phyloP scores from a whole-genome alignment of 768 basidiomycete genomes.

The Lepiota venenata region DNA sequence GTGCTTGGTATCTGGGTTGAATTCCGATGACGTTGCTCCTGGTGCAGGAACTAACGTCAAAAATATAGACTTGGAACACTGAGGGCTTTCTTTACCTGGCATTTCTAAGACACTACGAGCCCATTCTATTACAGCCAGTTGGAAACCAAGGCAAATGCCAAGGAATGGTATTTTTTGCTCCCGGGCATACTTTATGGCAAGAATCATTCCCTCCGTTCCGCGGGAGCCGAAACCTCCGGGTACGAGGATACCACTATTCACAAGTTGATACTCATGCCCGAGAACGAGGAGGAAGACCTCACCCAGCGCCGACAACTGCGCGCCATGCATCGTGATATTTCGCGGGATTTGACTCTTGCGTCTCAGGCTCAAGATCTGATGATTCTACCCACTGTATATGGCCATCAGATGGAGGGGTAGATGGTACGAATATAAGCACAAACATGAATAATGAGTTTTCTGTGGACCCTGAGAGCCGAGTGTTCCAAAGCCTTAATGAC shows the following conservation, averaged over 20 bases:
- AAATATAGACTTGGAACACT: background rate
- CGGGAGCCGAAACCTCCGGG: conserved; percentile 95
- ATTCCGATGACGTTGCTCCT: conserved; percentile 89
- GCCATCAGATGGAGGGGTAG: conserved; percentile 1
- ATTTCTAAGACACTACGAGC: conserved; percentile 79
- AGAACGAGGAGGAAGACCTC: conserved; percentile 23
- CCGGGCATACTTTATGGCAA: conserved; percentile 96
- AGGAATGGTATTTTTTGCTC: conserved; percentile 95
- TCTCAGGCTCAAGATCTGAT: conserved; percentile 81
- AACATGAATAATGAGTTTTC: conserved; percentile 81
- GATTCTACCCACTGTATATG: conserved; percentile 88
- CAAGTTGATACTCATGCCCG: background rate
- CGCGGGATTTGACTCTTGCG: conserved; percentile 75
- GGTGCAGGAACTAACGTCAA: conserved; percentile 6
- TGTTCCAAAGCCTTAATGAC: conserved; percentile 97
- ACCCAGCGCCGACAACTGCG: conserved; percentile 87
- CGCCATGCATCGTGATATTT: conserved; percentile 96
- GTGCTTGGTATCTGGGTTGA: conserved; percentile 54
- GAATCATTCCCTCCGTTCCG: conserved; percentile 96
- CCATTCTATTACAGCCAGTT: conserved; percentile 95
- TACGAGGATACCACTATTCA: conserved; percentile 84
- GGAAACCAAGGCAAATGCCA: conserved; percentile 97
- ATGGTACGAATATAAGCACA: conserved; percentile 19
- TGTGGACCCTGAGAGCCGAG: conserved; percentile 87
- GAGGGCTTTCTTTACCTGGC: conserved; percentile 40